These are phyloP conservation scores for Xanthoparmelia taractica DNA, from an alignment of 495 filamentous ascomycete genomes.

Conservation along the genomic window DNA sequence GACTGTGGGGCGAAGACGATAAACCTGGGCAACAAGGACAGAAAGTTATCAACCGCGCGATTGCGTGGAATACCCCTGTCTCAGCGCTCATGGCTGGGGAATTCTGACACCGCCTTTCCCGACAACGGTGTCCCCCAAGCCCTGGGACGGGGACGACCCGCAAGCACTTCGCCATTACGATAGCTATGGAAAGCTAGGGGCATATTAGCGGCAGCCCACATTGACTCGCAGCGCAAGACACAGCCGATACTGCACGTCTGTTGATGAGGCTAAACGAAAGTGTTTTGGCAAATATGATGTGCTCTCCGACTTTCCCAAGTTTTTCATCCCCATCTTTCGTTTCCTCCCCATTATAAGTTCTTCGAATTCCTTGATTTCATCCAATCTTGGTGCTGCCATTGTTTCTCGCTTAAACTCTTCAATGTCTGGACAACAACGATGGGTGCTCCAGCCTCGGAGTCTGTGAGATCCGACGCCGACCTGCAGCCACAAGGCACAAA, in stretches of 20 bases:
- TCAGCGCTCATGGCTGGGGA: neutral
- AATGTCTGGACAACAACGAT: neutral
- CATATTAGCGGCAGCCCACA: neutral
- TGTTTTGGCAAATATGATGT: too few species aligned
- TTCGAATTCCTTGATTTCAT: neutral
- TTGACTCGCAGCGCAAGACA: too few species aligned
- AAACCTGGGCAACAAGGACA: too few species aligned
- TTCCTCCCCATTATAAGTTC: neutral
- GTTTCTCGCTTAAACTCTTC: neutral
- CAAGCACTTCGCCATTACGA: neutral
- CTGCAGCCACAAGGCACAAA: neutral
- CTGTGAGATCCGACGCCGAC: neutral
- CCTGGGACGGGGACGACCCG: neutral
- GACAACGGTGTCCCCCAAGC: neutral
- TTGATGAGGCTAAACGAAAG: too few species aligned
- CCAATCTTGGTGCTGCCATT: neutral
- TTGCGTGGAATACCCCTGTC: neutral
- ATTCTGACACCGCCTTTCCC: neutral
- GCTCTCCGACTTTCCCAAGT: too few species aligned
- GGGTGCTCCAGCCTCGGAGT: neutral
- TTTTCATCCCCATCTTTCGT: neutral
- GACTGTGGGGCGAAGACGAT: too few species aligned
- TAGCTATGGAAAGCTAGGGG: neutral
- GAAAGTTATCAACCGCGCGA: neutral
- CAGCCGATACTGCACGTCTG: too few species aligned